Conservation (phyloP, 176 grass and related monocot genomes). For the Aegilops speltoides region DNA sequence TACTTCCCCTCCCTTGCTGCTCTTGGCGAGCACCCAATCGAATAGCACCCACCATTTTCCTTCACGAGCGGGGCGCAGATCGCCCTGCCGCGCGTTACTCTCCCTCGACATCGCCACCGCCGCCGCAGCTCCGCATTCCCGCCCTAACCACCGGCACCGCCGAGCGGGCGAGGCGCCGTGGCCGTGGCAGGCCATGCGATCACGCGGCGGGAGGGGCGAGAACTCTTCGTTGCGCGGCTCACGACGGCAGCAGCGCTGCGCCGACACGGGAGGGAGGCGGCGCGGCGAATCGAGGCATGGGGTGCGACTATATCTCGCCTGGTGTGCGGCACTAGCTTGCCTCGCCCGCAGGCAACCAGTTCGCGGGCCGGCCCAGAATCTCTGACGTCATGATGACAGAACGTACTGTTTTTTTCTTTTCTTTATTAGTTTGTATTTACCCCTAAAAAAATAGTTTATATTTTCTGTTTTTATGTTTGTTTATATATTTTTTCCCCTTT, state of each 20-base stretch:
- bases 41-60: not conserved
- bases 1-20: not conserved
- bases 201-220: not conserved
- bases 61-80: not conserved
- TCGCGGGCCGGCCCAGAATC: no score
- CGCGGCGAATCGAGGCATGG: not conserved
- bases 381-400: no score
- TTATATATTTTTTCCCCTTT: no score
- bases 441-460: no score
- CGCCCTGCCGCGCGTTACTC: not conserved
- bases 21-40: no score
- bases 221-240: not conserved
- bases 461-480: no score
- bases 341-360: no score
- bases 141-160: not conserved
- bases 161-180: not conserved
- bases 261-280: not conserved
- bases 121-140: not conserved
- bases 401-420: no score
- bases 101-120: no score
- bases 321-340: no score
- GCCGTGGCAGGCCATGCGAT: not conserved
- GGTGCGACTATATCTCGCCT: no score
- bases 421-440: no score
- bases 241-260: not conserved